Evolutionary conservation across 192 early-diverging fungal species (phyloP).

Genomic region (Geranomyces variabilis): DNA sequence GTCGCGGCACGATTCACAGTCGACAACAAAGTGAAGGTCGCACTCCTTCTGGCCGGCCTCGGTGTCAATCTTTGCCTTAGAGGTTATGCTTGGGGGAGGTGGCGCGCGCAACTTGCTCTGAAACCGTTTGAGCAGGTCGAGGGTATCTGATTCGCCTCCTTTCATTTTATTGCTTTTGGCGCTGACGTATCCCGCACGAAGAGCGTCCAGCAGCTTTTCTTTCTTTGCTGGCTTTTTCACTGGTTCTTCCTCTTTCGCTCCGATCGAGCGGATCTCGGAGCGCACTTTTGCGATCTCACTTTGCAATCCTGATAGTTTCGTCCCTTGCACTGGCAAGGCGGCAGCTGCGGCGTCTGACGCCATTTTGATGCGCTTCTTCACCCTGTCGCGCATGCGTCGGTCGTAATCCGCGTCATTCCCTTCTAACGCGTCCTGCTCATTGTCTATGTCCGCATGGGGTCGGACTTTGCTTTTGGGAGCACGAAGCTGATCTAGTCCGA

Average conservation of each 20-base stretch:
- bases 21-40: constrained; percentile 66
- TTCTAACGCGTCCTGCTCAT: constrained; percentile 19
- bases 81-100: not conserved
- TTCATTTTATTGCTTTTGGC: constrained; percentile 33
- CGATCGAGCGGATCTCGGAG: constrained; percentile 66
- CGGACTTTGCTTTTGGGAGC: not conserved
- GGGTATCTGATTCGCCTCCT: constrained; percentile 28
- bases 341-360: not conserved
- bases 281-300: constrained; percentile 68
- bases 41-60: constrained; percentile 52
- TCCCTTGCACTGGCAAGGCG: constrained; percentile 22
- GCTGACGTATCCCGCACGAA: constrained; percentile 29
- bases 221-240: constrained; percentile 16
- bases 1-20: constrained; percentile 73
- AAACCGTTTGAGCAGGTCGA: constrained; percentile 30
- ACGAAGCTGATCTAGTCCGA: not conserved
- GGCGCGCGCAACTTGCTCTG: constrained; percentile 15
- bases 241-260: constrained; percentile 29
- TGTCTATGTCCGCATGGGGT: constrained; percentile 1
- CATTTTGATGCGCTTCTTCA: constrained; percentile 18
- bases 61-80: constrained; percentile 11
- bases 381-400: constrained; percentile 50
- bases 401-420: constrained; percentile 46
- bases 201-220: constrained; percentile 18
- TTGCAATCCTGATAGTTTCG: constrained; percentile 41